Evolutionary conservation across 768 basidiomycete genomes (phyloP).

Genomic region (Nidularia pulvinata): DNA sequence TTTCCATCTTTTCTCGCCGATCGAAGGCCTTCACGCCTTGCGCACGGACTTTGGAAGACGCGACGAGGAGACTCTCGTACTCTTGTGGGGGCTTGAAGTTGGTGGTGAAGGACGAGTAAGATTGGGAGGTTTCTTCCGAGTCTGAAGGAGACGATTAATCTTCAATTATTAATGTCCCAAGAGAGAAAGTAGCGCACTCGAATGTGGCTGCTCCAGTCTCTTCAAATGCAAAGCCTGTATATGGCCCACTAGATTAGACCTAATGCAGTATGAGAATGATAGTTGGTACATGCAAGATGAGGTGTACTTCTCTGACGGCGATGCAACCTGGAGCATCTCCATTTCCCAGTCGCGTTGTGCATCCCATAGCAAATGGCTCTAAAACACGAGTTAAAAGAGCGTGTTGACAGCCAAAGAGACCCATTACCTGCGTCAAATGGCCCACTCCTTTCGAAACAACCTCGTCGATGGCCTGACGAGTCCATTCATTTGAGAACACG

Average conservation of each 20-base stretch:
- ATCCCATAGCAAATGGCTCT: conserved; percentile 80
- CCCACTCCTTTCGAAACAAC: conserved; percentile 55
- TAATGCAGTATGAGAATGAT: conserved; percentile 15
- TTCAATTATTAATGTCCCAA: neutral
- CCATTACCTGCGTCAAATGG: conserved; percentile 62
- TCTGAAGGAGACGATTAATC: conserved; percentile 38
- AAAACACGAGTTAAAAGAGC: neutral
- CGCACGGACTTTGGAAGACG: conserved; percentile 73
- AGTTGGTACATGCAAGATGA: neutral
- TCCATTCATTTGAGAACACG: conserved; percentile 64
- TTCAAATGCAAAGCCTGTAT: conserved; percentile 60
- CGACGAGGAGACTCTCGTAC: conserved; percentile 77
- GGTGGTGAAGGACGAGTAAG: conserved; percentile 90
- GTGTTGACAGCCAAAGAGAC: too few relatives aligned
- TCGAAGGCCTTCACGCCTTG: conserved; percentile 60
- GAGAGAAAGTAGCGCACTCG: conserved; percentile 42
- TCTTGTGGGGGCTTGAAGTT: conserved; percentile 68
- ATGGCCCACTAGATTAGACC: conserved; percentile 39
- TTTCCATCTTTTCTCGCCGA: conserved; percentile 64
- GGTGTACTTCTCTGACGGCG: conserved; percentile 34
- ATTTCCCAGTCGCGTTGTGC: conserved; percentile 74
- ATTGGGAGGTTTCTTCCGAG: conserved; percentile 78
- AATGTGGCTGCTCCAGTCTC: conserved; percentile 77
- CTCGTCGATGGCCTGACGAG: conserved; percentile 48
- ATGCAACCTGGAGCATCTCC: conserved; percentile 51